phyloP scores from a whole-genome alignment of 225 moss, liverwort and hornwort genomes.

The Asterella californica region DNA sequence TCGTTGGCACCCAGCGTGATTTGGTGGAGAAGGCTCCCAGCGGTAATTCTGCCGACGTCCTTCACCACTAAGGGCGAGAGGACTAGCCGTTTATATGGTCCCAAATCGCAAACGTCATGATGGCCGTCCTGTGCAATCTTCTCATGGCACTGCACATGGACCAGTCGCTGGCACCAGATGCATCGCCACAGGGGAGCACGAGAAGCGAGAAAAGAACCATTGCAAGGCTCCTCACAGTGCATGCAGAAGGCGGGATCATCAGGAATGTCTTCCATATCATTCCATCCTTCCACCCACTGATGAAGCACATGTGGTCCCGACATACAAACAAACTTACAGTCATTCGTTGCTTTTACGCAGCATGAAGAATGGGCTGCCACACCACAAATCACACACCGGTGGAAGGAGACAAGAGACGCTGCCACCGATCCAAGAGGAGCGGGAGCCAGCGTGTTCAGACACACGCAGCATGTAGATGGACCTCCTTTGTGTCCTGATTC shows the following conservation, averaged over 20 bases:
- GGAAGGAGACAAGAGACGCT: slow-evolving; percentile 38
- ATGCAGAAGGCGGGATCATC: slow-evolving; percentile 52
- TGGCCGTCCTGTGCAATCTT: slow-evolving; percentile 33
- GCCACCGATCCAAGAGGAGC: slow-evolving; percentile 42
- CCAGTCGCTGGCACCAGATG: slow-evolving; percentile 56
- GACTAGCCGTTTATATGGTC: slow-evolving; percentile 41
- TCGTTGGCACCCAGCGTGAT: slow-evolving; percentile 52
- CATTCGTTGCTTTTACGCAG: slow-evolving; percentile 35
- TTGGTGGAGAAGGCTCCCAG: slow-evolving; percentile 31
- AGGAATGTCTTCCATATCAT: slow-evolving; percentile 55
- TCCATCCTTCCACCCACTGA: slow-evolving; percentile 63
- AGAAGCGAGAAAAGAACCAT: slow-evolving; percentile 49
- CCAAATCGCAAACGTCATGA: slow-evolving; percentile 44
- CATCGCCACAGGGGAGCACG: slow-evolving; percentile 53
- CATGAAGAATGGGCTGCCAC: slow-evolving; percentile 50
- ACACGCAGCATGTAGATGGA: slow-evolving; percentile 52
- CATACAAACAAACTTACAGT: slow-evolving; percentile 49
- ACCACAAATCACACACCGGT: slow-evolving; percentile 48
- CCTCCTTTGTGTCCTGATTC: slow-evolving; percentile 49
- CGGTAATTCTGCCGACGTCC: slow-evolving; percentile 32
- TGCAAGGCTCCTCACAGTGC: slow-evolving; percentile 56
- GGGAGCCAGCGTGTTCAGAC: slow-evolving; percentile 46
- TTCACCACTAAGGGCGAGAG: slow-evolving; percentile 45
- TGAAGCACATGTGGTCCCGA: slow-evolving; percentile 41
- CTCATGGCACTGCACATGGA: slow-evolving; percentile 53